These are phyloP conservation scores for Hypomontagnella submonticulosa DNA, from an alignment of 495 filamentous ascomycete genomes.

Conservation along the genomic window DNA sequence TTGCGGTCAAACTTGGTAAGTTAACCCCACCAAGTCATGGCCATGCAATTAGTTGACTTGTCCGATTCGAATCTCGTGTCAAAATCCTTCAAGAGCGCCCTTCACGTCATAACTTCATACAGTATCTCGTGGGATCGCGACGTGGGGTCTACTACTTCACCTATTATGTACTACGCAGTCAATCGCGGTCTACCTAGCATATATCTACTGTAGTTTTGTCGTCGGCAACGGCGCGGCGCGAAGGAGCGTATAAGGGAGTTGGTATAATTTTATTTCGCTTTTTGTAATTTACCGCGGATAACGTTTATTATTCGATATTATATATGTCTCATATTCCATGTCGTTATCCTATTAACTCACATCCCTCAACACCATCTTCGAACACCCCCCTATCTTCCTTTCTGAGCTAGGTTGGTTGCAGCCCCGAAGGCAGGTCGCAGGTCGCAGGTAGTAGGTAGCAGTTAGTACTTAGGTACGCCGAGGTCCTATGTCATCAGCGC, in stretches of 20 bases:
- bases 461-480: too few relatives aligned
- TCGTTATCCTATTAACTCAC: conserved; percentile 11
- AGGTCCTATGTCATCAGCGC: not conserved
- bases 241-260: not conserved
- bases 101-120: conserved; percentile 14
- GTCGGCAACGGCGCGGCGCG: too few relatives aligned
- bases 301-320: not conserved
- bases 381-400: not conserved
- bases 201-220: too few relatives aligned
- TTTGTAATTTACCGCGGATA: conserved; percentile 1
- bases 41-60: too few relatives aligned
- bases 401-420: not conserved
- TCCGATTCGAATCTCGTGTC: not conserved
- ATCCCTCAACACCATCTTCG: not conserved
- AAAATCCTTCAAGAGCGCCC: conserved; percentile 13
- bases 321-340: not conserved
- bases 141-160: not conserved
- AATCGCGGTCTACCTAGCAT: too few relatives aligned
- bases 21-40: conserved; percentile 7
- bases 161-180: too few relatives aligned
- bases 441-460: too few relatives aligned
- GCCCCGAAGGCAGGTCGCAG: too few relatives aligned
- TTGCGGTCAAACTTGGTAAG: not conserved
- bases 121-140: not conserved
- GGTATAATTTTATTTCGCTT: too few relatives aligned